Percentiles rank a stretch among this genome's conserved stretches.
These are phyloP conservation scores for Malania oleifera DNA, from an alignment of 164 flowering plant genomes.

Conservation along the genomic window DNA sequence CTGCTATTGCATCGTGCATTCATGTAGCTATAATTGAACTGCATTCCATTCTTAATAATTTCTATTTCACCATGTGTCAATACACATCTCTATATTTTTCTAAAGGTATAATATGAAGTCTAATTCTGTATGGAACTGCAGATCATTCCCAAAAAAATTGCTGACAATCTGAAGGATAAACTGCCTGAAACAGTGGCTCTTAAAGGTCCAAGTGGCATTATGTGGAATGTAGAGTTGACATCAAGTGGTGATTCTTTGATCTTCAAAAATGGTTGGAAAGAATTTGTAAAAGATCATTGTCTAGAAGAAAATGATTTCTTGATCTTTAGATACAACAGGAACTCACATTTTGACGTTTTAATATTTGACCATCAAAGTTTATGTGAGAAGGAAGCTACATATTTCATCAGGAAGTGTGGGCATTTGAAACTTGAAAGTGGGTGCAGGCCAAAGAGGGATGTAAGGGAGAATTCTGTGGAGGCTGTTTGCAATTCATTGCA, in stretches of 20 bases:
- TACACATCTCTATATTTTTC: no score
- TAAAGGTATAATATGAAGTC: no score
- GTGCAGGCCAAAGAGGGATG: slow-evolving; percentile 2
- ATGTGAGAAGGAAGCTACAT: slow-evolving; percentile 42
- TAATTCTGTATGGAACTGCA: slow-evolving; percentile 12
- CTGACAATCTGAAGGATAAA: slow-evolving; percentile 19
- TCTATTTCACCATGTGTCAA: no score
- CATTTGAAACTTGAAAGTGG: slow-evolving; percentile 9
- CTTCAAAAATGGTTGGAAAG: slow-evolving; percentile 39
- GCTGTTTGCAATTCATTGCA: neutral
- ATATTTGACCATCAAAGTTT: slow-evolving; percentile 27
- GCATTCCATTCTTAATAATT: no score
- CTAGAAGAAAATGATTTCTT: slow-evolving; percentile 33
- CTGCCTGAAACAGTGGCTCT: slow-evolving; percentile 26
- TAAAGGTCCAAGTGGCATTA: slow-evolving; percentile 33
- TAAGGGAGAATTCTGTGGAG: slow-evolving; percentile 13
- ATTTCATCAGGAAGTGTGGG: slow-evolving; percentile 28
- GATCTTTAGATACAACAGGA: slow-evolving; percentile 34
- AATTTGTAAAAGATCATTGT: slow-evolving; percentile 32
- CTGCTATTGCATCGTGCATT: no score
- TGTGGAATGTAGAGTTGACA: slow-evolving; percentile 29
- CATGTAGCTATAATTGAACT: no score
- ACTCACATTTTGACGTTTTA: slow-evolving; percentile 35
- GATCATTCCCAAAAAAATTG: slow-evolving; percentile 36
- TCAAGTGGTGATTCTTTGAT: slow-evolving; percentile 13